Conservation (phyloP, 225 moss, liverwort and hornwort genomes). For the Pseudisothecium myosuroides region DNA sequence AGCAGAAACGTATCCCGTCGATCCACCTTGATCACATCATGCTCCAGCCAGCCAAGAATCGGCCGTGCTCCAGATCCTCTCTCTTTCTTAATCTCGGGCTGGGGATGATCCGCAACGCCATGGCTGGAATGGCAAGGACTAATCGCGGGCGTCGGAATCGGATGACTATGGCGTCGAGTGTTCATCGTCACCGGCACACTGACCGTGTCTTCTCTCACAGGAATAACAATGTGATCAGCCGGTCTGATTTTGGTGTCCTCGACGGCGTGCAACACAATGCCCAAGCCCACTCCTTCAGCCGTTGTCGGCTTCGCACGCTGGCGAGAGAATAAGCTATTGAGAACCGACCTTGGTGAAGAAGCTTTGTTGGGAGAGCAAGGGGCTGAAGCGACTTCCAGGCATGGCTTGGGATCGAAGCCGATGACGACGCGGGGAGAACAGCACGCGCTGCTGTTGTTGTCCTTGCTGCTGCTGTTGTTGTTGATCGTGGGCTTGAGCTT, state of each 20-base stretch:
- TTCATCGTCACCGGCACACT: background rate
- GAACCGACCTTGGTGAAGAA: constrained; percentile 62
- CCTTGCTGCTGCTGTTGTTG: background rate
- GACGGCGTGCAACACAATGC: constrained; percentile 47
- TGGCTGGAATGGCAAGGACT: constrained; percentile 22
- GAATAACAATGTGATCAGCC: constrained; percentile 16
- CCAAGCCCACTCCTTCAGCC: constrained; percentile 59
- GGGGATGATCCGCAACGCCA: background rate
- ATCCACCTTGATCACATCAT: constrained; percentile 36
- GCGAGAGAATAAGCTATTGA: constrained; percentile 57
- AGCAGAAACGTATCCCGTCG: constrained; percentile 30
- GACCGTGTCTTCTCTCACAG: constrained; percentile 10
- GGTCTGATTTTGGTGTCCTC: constrained; percentile 22
- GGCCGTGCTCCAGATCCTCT: background rate
- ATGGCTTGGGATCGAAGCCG: constrained; percentile 80
- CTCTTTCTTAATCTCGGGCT: background rate
- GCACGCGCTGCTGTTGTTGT: background rate
- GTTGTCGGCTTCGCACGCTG: constrained; percentile 29
- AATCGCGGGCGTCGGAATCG: constrained; percentile 34
- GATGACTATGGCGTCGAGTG: constrained; percentile 24
- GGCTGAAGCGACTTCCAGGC: background rate
- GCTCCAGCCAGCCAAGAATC: constrained; percentile 29
- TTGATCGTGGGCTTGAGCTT: constrained; percentile 42
- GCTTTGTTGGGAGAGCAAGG: constrained; percentile 24
- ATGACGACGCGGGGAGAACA: constrained; percentile 67